A percentile compares a stretch with the other conserved stretches of the same genome.
These are phyloP conservation scores for Elasticomyces elasticus DNA, from an alignment of 495 filamentous ascomycete genomes.

Conservation along the genomic window DNA sequence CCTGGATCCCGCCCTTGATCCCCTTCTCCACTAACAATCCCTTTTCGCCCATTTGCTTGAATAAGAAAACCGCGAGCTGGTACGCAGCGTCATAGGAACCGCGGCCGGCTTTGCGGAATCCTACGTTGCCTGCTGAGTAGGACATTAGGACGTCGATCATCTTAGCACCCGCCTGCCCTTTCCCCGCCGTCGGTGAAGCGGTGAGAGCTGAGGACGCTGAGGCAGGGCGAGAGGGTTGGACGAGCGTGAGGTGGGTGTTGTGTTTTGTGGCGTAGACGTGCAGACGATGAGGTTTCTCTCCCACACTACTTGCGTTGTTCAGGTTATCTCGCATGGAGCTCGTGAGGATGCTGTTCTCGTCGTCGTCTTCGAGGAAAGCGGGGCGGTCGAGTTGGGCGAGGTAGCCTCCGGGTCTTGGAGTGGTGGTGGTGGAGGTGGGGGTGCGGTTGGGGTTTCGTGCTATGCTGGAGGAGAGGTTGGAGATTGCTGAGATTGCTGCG, in stretches of 20 bases:
- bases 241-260: constrained; percentile 87
- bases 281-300: constrained; percentile 58
- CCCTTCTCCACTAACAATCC: constrained; percentile 70
- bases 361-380: too few species aligned
- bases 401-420: neutral
- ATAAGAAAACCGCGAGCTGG: constrained; percentile 69
- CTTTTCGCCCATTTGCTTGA: constrained; percentile 68
- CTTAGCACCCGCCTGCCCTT: too few species aligned
- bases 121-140: constrained; percentile 69
- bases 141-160: constrained; percentile 55
- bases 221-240: constrained; percentile 55
- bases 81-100: constrained; percentile 87
- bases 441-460: neutral
- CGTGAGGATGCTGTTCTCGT: neutral
- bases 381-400: neutral
- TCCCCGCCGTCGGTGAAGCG: constrained; percentile 8
- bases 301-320: neutral
- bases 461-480: neutral
- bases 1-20: constrained; percentile 46
- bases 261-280: constrained; percentile 81
- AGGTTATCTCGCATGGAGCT: constrained; percentile 8
- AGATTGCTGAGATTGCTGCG: neutral
- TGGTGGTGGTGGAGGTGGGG: neutral
- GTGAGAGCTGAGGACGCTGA: neutral
- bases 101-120: constrained; percentile 69